Evolutionary conservation across 176 grass and related monocot species (phyloP).

Genomic region (Bonia amplexicaulis): DNA sequence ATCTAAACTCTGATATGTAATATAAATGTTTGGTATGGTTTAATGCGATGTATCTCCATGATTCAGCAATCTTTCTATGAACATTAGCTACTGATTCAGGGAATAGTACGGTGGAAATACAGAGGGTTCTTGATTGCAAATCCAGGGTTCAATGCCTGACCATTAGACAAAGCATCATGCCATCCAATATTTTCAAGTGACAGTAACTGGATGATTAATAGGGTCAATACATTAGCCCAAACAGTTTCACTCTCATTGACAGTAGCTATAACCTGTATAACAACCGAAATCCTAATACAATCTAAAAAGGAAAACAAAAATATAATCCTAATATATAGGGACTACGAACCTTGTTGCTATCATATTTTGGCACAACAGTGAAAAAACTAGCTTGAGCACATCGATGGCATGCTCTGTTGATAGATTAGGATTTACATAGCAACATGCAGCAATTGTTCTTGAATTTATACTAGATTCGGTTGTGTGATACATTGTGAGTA

Average conservation of each 20-base stretch:
- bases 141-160: no score
- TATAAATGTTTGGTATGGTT: no score
- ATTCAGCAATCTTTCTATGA: no score
- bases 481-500: no score
- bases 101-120: no score
- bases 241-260: neutral
- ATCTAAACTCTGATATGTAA: no score
- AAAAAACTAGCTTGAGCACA: neutral
- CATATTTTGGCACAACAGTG: neutral
- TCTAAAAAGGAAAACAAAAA: no score
- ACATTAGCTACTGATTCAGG: no score
- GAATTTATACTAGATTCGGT: no score
- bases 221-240: neutral
- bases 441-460: no score
- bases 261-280: neutral
- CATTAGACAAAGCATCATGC: slow-evolving; percentile 27
- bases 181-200: neutral
- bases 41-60: no score
- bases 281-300: neutral
- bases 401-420: neutral
- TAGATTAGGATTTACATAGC: neutral
- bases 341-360: neutral
- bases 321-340: neutral
- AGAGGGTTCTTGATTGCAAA: no score
- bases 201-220: neutral